phyloP scores from a whole-genome alignment of 2,329 filamentous ascomycete species.

The Tolypocladium pustulatum region DNA sequence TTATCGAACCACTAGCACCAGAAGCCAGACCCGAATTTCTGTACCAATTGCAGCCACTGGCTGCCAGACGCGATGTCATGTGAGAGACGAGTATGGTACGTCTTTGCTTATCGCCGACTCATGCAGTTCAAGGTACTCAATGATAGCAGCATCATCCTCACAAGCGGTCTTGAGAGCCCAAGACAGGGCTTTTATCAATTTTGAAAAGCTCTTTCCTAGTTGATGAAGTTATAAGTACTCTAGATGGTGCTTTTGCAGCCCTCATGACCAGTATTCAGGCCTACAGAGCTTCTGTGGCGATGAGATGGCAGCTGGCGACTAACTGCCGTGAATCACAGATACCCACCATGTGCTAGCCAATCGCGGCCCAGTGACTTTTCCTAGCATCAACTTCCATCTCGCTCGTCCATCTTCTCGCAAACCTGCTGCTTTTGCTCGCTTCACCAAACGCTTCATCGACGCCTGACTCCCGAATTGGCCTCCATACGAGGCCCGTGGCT shows the following conservation, averaged over 20 bases:
- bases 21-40: background rate
- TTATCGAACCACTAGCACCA: background rate
- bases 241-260: background rate
- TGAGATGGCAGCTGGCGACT: background rate
- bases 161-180: background rate
- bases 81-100: background rate
- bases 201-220: too few species aligned
- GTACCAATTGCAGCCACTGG: background rate
- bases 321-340: background rate
- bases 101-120: background rate
- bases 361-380: constrained; percentile 7
- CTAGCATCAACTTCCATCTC: constrained; percentile 6
- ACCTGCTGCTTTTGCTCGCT: constrained; percentile 1
- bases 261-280: fast-evolving
- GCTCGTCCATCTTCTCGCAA: constrained; percentile 4
- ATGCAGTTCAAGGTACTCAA: background rate
- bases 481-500: constrained; percentile 1
- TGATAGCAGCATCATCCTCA: background rate
- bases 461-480: constrained; percentile 1
- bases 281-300: background rate
- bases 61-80: constrained; percentile 2
- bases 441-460: background rate
- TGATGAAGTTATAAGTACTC: background rate
- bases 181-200: background rate
- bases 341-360: constrained; percentile 7